Evolutionary conservation across 257 asterid species (phyloP).

Genomic region (Marsdenia floribunda): DNA sequence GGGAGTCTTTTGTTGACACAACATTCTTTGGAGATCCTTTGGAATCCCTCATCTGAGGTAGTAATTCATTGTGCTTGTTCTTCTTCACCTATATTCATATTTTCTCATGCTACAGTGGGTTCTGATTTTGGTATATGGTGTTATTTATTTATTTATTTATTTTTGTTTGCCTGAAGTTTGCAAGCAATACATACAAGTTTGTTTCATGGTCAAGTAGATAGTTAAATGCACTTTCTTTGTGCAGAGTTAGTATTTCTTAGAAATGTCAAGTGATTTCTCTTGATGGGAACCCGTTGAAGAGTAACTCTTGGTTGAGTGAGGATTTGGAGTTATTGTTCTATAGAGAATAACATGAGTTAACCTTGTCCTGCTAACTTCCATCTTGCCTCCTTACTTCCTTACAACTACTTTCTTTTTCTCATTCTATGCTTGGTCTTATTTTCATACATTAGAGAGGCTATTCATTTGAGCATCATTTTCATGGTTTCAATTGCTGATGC

Average conservation of each 20-base stretch:
- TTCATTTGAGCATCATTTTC: too few relatives aligned
- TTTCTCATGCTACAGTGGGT: background rate
- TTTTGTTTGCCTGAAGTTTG: constrained; percentile 47
- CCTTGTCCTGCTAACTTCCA: background rate
- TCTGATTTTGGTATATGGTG: constrained; percentile 4
- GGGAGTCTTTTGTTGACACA: constrained; percentile 42
- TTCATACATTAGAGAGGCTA: background rate
- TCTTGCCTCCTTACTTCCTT: background rate
- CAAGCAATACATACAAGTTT: constrained; percentile 29
- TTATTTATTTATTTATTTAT: too few relatives aligned
- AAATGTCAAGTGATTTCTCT: constrained; percentile 15
- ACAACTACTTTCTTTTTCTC: background rate
- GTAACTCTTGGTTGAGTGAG: constrained; percentile 33
- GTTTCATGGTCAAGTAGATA: constrained; percentile 36
- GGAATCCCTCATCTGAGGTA: constrained; percentile 41
- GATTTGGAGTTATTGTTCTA: constrained; percentile 25
- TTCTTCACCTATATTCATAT: background rate
- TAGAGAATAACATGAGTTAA: background rate
- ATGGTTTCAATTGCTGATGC: too few relatives aligned
- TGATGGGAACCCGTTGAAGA: constrained; percentile 21
- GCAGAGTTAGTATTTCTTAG: constrained; percentile 24
- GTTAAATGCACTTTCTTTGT: constrained; percentile 26
- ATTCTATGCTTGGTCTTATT: background rate
- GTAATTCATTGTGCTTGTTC: constrained; percentile 12
- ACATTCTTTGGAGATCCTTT: constrained; percentile 46